A percentile compares a stretch with the other conserved stretches of the same genome.
These are phyloP conservation scores for Aspergillus quadricinctus DNA, from an alignment of 2,329 filamentous ascomycete species.

Conservation along the genomic window DNA sequence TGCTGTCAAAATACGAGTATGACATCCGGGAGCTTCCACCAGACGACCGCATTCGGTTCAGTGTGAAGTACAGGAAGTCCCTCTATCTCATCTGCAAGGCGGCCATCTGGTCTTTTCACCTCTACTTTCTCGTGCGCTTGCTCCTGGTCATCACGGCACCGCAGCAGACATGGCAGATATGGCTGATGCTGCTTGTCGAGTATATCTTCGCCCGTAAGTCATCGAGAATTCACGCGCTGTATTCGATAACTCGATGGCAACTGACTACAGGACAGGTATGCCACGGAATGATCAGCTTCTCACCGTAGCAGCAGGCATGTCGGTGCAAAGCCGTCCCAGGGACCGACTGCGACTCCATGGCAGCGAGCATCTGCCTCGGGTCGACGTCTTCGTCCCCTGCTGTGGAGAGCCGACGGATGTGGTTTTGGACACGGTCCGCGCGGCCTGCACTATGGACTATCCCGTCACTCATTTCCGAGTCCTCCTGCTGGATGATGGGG, in stretches of 20 bases:
- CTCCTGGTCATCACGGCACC: slow-evolving; percentile 6
- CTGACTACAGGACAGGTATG: slow-evolving; percentile 12
- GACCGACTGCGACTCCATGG: slow-evolving; percentile 20
- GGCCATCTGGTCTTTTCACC: slow-evolving; percentile 14
- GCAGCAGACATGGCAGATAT: slow-evolving; percentile 20
- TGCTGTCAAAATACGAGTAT: slow-evolving; percentile 7
- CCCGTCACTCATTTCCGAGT: slow-evolving; percentile 51
- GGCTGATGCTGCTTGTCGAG: slow-evolving; percentile 25
- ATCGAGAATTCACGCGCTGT: not conserved
- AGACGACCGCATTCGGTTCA: slow-evolving; percentile 10
- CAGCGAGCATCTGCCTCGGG: slow-evolving; percentile 46
- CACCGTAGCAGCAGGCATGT: slow-evolving; percentile 15
- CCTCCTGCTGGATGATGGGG: slow-evolving; percentile 54
- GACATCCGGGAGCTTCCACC: slow-evolving; percentile 20
- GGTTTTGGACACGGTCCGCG: slow-evolving; percentile 55
- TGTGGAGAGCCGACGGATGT: slow-evolving; percentile 56
- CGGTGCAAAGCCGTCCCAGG: slow-evolving; percentile 6
- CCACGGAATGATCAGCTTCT: slow-evolving; percentile 21
- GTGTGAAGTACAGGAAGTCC: slow-evolving; percentile 13
- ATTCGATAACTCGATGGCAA: not conserved
- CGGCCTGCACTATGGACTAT: slow-evolving; percentile 53
- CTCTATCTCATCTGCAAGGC: slow-evolving; percentile 14
- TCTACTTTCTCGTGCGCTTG: slow-evolving; percentile 20
- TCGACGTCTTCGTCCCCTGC: slow-evolving; percentile 56
- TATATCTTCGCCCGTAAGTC: slow-evolving; percentile 21